Evolutionary conservation across 352 stramenopile genomes (phyloP).

Genomic region (Elongisporangium senticosum): DNA sequence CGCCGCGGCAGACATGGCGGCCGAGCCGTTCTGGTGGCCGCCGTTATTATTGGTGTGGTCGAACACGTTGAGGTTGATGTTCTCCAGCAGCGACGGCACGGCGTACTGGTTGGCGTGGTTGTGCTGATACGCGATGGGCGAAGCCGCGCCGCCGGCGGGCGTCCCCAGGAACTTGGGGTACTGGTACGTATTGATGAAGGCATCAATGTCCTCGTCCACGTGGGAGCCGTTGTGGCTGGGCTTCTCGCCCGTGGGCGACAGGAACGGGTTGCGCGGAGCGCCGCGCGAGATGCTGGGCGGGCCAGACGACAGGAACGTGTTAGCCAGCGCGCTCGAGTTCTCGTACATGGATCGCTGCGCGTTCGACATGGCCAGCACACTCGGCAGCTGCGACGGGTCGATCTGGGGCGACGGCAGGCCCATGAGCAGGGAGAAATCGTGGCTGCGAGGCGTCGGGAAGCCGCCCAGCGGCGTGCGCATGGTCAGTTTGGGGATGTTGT

Average conservation of each 20-base stretch:
- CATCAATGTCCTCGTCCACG: slow-evolving; percentile 37
- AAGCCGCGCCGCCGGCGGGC: slow-evolving; percentile 22
- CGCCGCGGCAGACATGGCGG: slow-evolving; percentile 20
- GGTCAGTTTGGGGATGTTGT: slow-evolving; percentile 61
- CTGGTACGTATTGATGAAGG: slow-evolving; percentile 71
- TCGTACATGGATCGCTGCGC: slow-evolving; percentile 22
- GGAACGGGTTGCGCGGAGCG: slow-evolving; percentile 43
- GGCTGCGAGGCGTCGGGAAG: slow-evolving; percentile 61
- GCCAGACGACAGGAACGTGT: slow-evolving; percentile 35
- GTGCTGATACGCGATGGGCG: slow-evolving; percentile 49
- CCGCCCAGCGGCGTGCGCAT: slow-evolving; percentile 53
- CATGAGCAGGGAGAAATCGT: slow-evolving; percentile 69
- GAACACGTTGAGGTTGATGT: slow-evolving; percentile 58
- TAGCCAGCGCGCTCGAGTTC: slow-evolving; percentile 17
- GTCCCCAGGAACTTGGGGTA: slow-evolving; percentile 71
- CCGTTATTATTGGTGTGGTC: slow-evolving; percentile 30
- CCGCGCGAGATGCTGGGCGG: slow-evolving; percentile 52
- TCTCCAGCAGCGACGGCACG: slow-evolving; percentile 43
- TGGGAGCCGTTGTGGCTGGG: slow-evolving; percentile 16
- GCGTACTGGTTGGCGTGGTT: slow-evolving; percentile 29
- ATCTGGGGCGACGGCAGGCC: slow-evolving; percentile 62
- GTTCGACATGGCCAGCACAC: slow-evolving; percentile 67
- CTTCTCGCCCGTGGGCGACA: slow-evolving; percentile 31
- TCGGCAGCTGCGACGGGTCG: slow-evolving; percentile 67
- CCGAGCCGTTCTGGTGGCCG: slow-evolving; percentile 11